phyloP scores from a whole-genome alignment of 805 yeast genomes.

The Lachancea sp. region DNA sequence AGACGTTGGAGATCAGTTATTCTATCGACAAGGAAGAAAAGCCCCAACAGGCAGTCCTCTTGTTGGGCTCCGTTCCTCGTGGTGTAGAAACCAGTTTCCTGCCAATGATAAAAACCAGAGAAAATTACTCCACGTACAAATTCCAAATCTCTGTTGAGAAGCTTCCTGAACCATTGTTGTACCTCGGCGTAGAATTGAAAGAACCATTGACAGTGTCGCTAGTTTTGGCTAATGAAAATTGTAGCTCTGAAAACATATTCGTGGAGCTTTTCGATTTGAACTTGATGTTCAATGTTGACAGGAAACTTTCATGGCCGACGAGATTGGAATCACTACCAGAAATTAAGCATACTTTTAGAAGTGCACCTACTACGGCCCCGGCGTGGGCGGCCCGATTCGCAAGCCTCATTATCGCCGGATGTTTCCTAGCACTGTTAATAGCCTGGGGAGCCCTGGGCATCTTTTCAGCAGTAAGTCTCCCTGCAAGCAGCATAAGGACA shows the following conservation, averaged over 20 bases:
- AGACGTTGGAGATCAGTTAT: slow-evolving; percentile 18
- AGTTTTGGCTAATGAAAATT: slow-evolving; percentile 17
- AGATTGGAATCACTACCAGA: slow-evolving; percentile 48
- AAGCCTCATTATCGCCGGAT: slow-evolving; percentile 37
- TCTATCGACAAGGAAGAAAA: slow-evolving; percentile 13
- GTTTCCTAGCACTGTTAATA: slow-evolving; percentile 39
- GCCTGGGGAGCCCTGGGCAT: slow-evolving; percentile 37
- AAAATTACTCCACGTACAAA: slow-evolving; percentile 14
- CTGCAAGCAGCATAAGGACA: slow-evolving; percentile 19
- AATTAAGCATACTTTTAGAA: slow-evolving; percentile 55
- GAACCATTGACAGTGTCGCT: slow-evolving; percentile 19
- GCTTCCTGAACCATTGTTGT: slow-evolving; percentile 15
- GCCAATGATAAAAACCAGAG: slow-evolving; percentile 18
- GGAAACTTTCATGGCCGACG: slow-evolving; percentile 14
- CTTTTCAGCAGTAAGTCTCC: slow-evolving; percentile 24
- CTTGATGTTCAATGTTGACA: slow-evolving; percentile 8
- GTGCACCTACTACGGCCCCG: slow-evolving; percentile 47
- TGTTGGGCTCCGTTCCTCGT: slow-evolving; percentile 24
- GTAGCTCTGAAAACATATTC: slow-evolving; percentile 14
- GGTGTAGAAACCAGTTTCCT: slow-evolving; percentile 20
- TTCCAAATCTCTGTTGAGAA: slow-evolving; percentile 11
- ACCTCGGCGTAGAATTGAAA: slow-evolving; percentile 15
- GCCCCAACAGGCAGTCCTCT: slow-evolving; percentile 22
- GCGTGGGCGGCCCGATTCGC: slow-evolving; percentile 48
- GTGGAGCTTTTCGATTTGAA: slow-evolving; percentile 18